phyloP scores from a whole-genome alignment of 352 stramenopile genomes.

The Phytophthora sp. region DNA sequence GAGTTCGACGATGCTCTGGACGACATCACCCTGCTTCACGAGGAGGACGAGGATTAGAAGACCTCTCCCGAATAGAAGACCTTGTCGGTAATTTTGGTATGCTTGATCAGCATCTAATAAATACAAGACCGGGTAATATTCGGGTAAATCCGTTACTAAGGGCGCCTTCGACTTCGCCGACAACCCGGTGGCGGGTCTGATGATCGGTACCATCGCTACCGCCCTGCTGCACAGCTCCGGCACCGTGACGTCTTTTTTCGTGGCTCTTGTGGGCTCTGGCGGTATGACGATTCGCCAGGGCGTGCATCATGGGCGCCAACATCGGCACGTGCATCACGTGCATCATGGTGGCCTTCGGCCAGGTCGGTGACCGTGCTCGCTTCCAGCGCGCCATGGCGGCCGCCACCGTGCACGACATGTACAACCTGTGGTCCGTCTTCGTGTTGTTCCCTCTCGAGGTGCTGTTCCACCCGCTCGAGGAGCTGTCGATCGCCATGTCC shows the following conservation, averaged over 20 bases:
- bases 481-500: constrained; percentile 51
- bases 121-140: too few species aligned
- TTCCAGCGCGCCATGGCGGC: constrained; percentile 70
- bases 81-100: too few species aligned
- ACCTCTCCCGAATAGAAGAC: too few species aligned
- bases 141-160: constrained; percentile 60
- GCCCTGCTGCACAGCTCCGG: constrained; percentile 77
- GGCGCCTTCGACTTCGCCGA: constrained; percentile 72
- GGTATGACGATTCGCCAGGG: constrained; percentile 80
- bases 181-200: constrained; percentile 78
- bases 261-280: constrained; percentile 66
- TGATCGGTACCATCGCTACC: constrained; percentile 80
- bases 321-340: constrained; percentile 90
- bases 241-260: constrained; percentile 83
- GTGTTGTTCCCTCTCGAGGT: constrained; percentile 79
- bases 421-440: constrained; percentile 89
- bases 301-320: constrained; percentile 93
- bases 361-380: constrained; percentile 70
- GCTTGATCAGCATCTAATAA: too few species aligned
- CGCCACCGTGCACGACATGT: constrained; percentile 72
- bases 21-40: too few species aligned
- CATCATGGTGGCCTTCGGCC: constrained; percentile 90
- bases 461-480: constrained; percentile 60
- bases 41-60: too few species aligned
- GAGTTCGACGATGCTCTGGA: too few species aligned